Evolutionary conservation across 2,329 filamentous ascomycete genomes (phyloP).

Genomic region (Fusarium hostae): DNA sequence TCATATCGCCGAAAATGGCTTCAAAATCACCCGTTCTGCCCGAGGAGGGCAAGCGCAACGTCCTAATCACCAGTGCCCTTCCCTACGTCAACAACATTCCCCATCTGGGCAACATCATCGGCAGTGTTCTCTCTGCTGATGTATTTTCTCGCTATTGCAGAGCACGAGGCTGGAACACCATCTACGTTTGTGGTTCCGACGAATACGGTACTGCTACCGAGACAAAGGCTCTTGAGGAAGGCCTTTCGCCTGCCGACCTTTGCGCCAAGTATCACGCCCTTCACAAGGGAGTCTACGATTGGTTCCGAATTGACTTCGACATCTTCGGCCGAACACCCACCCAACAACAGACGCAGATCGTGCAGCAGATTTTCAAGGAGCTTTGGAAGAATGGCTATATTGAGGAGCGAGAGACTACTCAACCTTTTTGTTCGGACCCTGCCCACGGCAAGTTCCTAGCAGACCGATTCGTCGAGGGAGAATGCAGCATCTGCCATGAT

Average conservation of each 20-base stretch:
- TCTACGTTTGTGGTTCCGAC: constrained; percentile 88
- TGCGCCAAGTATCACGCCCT: constrained; percentile 94
- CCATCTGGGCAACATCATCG: constrained; percentile 89
- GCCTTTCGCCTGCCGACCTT: constrained; percentile 81
- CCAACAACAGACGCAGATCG: constrained; percentile 87
- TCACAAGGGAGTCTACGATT: constrained; percentile 91
- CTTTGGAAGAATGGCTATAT: constrained; percentile 90
- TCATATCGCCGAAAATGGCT: constrained; percentile 37
- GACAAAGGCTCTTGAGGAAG: constrained; percentile 92
- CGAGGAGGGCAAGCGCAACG: constrained; percentile 80
- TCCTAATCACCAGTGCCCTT: constrained; percentile 90
- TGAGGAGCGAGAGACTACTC: constrained; percentile 85
- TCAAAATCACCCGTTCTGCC: constrained; percentile 65
- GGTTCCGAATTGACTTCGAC: constrained; percentile 96
- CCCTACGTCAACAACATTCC: constrained; percentile 82
- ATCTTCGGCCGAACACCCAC: constrained; percentile 95
- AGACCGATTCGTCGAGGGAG: constrained; percentile 86
- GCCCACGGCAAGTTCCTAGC: constrained; percentile 80
- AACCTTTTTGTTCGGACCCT: constrained; percentile 82
- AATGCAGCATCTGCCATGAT: constrained; percentile 79
- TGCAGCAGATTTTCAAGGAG: constrained; percentile 88
- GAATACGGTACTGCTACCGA: constrained; percentile 97
- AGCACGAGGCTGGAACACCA: constrained; percentile 79
- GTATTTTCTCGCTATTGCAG: constrained; percentile 86
- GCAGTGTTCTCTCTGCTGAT: constrained; percentile 88